These are phyloP conservation scores for Quercus glauca DNA, from an alignment of 306 rosid species.

Conservation along the genomic window DNA sequence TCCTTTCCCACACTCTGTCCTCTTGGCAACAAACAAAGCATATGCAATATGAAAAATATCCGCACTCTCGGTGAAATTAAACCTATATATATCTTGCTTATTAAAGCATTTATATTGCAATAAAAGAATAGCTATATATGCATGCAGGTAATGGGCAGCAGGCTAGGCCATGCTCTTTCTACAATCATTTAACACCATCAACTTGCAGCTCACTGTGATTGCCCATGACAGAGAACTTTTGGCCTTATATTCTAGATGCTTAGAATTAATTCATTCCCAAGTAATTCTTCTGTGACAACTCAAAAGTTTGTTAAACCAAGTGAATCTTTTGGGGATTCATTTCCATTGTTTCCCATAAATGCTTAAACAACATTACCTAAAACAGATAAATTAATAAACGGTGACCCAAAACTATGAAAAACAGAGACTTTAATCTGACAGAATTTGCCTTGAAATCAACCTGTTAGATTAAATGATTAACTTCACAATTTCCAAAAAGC, in stretches of 20 bases:
- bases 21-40: conserved; percentile 3
- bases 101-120: background rate
- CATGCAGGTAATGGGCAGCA: background rate
- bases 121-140: background rate
- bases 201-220: background rate
- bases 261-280: background rate
- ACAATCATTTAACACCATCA: background rate
- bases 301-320: background rate
- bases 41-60: background rate
- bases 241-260: background rate
- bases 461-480: too few relatives aligned
- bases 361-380: background rate
- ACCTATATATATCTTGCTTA: background rate
- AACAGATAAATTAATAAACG: background rate
- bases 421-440: background rate
- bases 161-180: background rate
- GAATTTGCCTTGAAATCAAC: background rate
- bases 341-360: background rate
- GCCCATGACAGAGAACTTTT: background rate
- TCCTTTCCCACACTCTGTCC: background rate
- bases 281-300: background rate
- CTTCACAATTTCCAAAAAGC: too few relatives aligned
- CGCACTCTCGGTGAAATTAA: background rate
- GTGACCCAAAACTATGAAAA: background rate
- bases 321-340: background rate